These are phyloP conservation scores for Actinomortierella ambigua DNA, from an alignment of 371 early-diverging fungal genomes.

Conservation along the genomic window DNA sequence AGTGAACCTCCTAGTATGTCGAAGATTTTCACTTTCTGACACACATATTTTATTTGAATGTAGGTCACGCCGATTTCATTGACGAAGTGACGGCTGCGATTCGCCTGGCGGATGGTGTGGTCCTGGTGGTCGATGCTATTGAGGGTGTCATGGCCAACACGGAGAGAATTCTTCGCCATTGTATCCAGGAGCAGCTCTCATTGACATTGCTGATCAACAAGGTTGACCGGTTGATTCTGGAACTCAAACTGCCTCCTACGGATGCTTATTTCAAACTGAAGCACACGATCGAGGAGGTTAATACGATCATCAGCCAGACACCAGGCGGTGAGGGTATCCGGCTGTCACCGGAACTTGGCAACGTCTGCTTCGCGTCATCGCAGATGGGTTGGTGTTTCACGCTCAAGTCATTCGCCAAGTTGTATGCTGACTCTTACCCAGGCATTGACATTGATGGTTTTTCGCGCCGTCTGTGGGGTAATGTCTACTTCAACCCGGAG, in stretches of 20 bases:
- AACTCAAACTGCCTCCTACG: slow-evolving; percentile 93
- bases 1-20: slow-evolving; percentile 1
- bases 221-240: slow-evolving; percentile 94
- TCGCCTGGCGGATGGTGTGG: slow-evolving; percentile 90
- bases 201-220: slow-evolving; percentile 94
- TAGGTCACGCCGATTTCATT: slow-evolving; percentile 92
- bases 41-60: neutral
- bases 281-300: slow-evolving; percentile 96
- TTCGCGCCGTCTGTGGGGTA: slow-evolving; percentile 95
- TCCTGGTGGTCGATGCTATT: slow-evolving; percentile 95
- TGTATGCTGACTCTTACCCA: slow-evolving; percentile 81
- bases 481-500: slow-evolving; percentile 87
- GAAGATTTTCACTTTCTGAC: neutral
- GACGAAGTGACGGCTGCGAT: slow-evolving; percentile 93
- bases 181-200: slow-evolving; percentile 79
- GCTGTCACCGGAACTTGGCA: slow-evolving; percentile 93
- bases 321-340: slow-evolving; percentile 53
- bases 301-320: slow-evolving; percentile 73
- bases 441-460: slow-evolving; percentile 82
- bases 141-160: slow-evolving; percentile 98
- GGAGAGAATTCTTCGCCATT: slow-evolving; percentile 85
- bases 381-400: slow-evolving; percentile 96
- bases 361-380: slow-evolving; percentile 95
- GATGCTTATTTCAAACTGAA: slow-evolving; percentile 97
- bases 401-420: slow-evolving; percentile 89